Evolutionary conservation across 805 yeast species (phyloP).

Genomic region (Teunomyces tritomae): DNA sequence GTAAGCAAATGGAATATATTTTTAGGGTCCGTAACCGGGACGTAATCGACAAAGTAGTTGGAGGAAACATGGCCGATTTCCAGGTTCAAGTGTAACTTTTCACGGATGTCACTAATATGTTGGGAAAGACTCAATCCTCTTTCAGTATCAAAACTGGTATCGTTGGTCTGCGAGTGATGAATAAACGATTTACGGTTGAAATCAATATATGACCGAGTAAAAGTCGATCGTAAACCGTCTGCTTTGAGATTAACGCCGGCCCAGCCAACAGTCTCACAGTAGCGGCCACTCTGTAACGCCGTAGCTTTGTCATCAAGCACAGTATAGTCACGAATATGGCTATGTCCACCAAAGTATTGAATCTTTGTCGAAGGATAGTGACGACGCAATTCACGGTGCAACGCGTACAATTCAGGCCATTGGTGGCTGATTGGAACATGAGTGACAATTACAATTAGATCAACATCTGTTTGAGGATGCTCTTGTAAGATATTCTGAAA

Average conservation of each 20-base stretch:
- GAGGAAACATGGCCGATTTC: slow-evolving; percentile 64
- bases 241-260: slow-evolving; percentile 48
- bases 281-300: slow-evolving; percentile 90
- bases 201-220: slow-evolving; percentile 72
- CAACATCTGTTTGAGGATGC: slow-evolving; percentile 44
- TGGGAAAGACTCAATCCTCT: slow-evolving; percentile 51
- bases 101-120: slow-evolving; percentile 42
- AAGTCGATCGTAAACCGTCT: slow-evolving; percentile 17
- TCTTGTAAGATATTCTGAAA: slow-evolving; percentile 46
- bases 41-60: slow-evolving; percentile 64
- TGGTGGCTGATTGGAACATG: slow-evolving; percentile 64
- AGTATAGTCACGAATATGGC: slow-evolving; percentile 84
- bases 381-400: slow-evolving; percentile 52
- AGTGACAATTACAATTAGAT: slow-evolving; percentile 68
- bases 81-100: slow-evolving; percentile 50
- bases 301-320: slow-evolving; percentile 63
- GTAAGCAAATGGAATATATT: slow-evolving; percentile 61
- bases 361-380: slow-evolving; percentile 62
- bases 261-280: slow-evolving; percentile 93
- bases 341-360: slow-evolving; percentile 92
- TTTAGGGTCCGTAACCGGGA: slow-evolving; percentile 50
- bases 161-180: slow-evolving; percentile 49
- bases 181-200: slow-evolving; percentile 72
- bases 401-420: slow-evolving; percentile 51
- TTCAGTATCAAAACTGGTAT: slow-evolving; percentile 47